phyloP scores from a whole-genome alignment of 768 basidiomycete genomes.

The Termitomyces sp. region DNA sequence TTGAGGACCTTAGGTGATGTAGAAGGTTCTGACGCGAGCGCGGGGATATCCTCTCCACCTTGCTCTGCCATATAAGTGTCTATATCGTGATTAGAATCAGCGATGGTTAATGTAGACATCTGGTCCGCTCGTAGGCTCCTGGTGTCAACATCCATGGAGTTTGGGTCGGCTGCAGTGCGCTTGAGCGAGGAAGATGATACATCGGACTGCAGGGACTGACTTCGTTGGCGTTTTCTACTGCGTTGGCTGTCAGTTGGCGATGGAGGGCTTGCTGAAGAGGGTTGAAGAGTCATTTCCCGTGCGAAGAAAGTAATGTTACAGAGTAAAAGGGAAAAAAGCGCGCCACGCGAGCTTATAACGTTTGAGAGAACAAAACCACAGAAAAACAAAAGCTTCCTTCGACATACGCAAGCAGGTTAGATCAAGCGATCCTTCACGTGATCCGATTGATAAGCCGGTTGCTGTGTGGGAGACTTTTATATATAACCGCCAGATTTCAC shows the following conservation, averaged over 20 bases:
- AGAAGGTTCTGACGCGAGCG: conserved; percentile 19
- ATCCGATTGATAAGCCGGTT: conserved; percentile 2
- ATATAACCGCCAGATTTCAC: not conserved
- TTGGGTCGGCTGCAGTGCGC: conserved; percentile 70
- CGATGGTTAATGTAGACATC: conserved; percentile 33
- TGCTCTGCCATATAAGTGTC: conserved; percentile 65
- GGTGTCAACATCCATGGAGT: conserved; percentile 33
- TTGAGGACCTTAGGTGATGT: conserved; percentile 16
- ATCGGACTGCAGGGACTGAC: conserved; percentile 70
- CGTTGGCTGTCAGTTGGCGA: conserved; percentile 32
- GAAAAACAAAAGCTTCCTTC: conserved; percentile 8
- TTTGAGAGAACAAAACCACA: conserved; percentile 7
- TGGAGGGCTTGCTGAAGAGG: conserved; percentile 41
- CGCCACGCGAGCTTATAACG: conserved; percentile 8
- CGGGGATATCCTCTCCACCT: conserved; percentile 33
- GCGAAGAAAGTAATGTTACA: not conserved
- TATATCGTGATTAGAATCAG: conserved; percentile 48
- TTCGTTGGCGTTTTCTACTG: conserved; percentile 68
- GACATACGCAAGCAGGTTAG: conserved; percentile 6
- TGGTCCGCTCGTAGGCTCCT: conserved; percentile 36
- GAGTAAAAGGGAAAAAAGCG: conserved; percentile 8
- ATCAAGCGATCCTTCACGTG: not conserved
- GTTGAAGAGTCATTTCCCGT: conserved; percentile 38
- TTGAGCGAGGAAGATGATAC: conserved; percentile 70
- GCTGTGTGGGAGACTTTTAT: too few species aligned